These are phyloP conservation scores for Aspergillus kassunensis DNA, from an alignment of 495 filamentous ascomycete genomes.

Conservation along the genomic window DNA sequence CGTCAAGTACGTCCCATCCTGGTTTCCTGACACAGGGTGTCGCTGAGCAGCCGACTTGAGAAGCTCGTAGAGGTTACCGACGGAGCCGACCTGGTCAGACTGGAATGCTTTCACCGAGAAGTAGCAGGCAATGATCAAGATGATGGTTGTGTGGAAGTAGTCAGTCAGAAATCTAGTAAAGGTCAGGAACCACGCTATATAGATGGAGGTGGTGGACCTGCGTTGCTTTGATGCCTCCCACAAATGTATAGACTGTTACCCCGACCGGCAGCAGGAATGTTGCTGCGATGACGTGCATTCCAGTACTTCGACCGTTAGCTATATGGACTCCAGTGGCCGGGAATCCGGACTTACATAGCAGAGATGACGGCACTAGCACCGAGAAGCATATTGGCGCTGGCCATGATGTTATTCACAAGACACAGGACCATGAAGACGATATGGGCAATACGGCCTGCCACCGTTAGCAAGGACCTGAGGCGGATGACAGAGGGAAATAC, in stretches of 20 bases:
- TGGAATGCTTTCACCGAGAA: slow-evolving; percentile 42
- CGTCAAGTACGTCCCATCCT: slow-evolving; percentile 48
- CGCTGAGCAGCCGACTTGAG: slow-evolving; percentile 38
- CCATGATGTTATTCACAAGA: slow-evolving; percentile 43
- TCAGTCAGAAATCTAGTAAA: too few relatives aligned
- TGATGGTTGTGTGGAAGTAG: slow-evolving; percentile 43
- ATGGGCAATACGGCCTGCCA: slow-evolving; percentile 34
- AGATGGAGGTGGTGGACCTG: too few relatives aligned
- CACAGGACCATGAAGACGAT: slow-evolving; percentile 36
- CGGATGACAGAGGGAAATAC: slow-evolving; percentile 17
- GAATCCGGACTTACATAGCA: too few relatives aligned
- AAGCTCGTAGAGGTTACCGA: slow-evolving; percentile 43
- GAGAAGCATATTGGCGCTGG: slow-evolving; percentile 35
- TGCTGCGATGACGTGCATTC: slow-evolving; percentile 44
- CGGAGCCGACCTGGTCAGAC: slow-evolving; percentile 39
- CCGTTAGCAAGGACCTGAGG: too few relatives aligned
- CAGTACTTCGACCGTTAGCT: slow-evolving; percentile 40
- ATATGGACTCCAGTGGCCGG: too few relatives aligned
- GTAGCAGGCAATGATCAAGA: slow-evolving; percentile 42
- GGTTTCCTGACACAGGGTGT: slow-evolving; percentile 46
- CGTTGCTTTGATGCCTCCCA: slow-evolving; percentile 40
- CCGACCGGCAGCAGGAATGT: slow-evolving; percentile 40
- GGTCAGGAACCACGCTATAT: too few relatives aligned
- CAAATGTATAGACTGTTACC: slow-evolving; percentile 38
- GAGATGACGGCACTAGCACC: slow-evolving; percentile 37